phyloP scores from a whole-genome alignment of 176 grass and related monocot species.

The Triticum monococcum region DNA sequence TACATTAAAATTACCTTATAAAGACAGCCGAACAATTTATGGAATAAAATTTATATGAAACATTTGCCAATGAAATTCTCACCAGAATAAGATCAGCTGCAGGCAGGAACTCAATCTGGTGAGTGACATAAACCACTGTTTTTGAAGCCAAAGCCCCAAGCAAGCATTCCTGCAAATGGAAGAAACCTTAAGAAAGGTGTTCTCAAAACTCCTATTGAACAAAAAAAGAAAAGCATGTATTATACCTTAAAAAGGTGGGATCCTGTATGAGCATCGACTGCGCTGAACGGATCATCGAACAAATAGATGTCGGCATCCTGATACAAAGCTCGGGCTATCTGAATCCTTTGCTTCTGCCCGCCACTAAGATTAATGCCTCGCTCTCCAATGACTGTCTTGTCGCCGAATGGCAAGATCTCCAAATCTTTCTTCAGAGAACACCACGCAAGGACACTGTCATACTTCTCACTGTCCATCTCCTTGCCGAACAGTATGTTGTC shows the following conservation, averaged over 20 bases:
- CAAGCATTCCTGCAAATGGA: constrained; percentile 72
- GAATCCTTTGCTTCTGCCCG: constrained; percentile 48
- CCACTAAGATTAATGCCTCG: constrained; percentile 52
- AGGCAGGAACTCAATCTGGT: constrained; percentile 90
- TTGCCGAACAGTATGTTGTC: constrained; percentile 50
- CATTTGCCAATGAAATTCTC: constrained; percentile 21
- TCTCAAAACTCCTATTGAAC: background rate
- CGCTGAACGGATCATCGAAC: constrained; percentile 52
- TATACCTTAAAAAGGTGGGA: constrained; percentile 51
- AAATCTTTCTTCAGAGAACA: constrained; percentile 48
- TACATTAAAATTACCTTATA: constrained; percentile 8
- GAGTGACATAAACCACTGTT: constrained; percentile 91
- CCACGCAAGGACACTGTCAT: constrained; percentile 32
- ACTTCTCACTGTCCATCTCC: constrained; percentile 39
- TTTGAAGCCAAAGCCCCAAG: constrained; percentile 63
- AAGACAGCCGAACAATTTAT: background rate
- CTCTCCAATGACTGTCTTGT: constrained; percentile 44
- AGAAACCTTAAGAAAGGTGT: background rate
- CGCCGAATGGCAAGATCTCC: constrained; percentile 44
- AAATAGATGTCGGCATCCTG: constrained; percentile 47
- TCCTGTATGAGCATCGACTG: constrained; percentile 54
- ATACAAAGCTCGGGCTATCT: constrained; percentile 52
- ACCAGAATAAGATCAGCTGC: constrained; percentile 90
- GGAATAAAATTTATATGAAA: background rate
- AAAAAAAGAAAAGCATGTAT: background rate